phyloP scores from a whole-genome alignment of 176 grass and related monocot genomes.

The Musa itinerans region DNA sequence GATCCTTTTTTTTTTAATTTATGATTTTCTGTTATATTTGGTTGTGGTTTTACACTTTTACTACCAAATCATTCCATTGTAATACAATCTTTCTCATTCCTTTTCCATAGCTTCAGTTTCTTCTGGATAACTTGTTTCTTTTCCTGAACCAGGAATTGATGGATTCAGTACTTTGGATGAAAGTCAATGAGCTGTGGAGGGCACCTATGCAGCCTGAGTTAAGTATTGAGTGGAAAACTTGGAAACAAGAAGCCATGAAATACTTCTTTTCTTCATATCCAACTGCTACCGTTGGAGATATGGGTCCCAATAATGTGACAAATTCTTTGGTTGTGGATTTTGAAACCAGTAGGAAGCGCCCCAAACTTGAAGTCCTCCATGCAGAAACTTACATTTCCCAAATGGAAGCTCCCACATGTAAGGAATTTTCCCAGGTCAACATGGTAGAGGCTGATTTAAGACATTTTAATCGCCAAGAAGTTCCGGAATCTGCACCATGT shows the following conservation, averaged over 20 bases:
- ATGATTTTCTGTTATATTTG: background rate
- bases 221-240: slow-evolving; percentile 75
- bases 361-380: slow-evolving; percentile 61
- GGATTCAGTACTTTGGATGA: slow-evolving; percentile 58
- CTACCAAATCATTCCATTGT: background rate
- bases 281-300: slow-evolving; percentile 28
- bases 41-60: too few relatives aligned
- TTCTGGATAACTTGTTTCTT: slow-evolving; percentile 22
- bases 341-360: slow-evolving; percentile 54
- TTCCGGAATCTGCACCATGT: slow-evolving; percentile 15
- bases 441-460: slow-evolving; percentile 11
- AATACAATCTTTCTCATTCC: background rate
- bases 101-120: slow-evolving; percentile 6
- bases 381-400: slow-evolving; percentile 37
- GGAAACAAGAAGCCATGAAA: slow-evolving; percentile 89
- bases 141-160: slow-evolving; percentile 59
- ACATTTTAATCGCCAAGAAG: slow-evolving; percentile 1
- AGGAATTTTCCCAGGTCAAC: slow-evolving; percentile 3
- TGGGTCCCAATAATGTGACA: slow-evolving; percentile 29
- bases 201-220: slow-evolving; percentile 70
- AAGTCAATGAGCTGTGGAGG: slow-evolving; percentile 56
- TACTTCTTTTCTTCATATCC: slow-evolving; percentile 55
- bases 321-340: slow-evolving; percentile 39
- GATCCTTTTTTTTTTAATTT: background rate
- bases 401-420: slow-evolving; percentile 20